Evolutionary conservation across 1,139 yeast genomes (phyloP).

Genomic region (Diutina neorugosa): DNA sequence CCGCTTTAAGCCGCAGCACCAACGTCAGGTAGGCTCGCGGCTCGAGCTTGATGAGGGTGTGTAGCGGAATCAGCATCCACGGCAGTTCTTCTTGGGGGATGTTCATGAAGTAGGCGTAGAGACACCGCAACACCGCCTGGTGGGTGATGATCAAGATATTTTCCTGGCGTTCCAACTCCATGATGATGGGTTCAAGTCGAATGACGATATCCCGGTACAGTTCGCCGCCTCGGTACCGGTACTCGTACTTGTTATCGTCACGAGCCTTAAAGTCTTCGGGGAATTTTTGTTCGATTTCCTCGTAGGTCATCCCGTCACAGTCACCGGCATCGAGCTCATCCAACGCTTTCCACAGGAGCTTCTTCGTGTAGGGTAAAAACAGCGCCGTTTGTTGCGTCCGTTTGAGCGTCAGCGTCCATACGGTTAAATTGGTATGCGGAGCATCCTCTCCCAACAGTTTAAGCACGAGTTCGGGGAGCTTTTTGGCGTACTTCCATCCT

Average conservation of each 20-base stretch:
- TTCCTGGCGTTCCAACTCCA: constrained; percentile 97
- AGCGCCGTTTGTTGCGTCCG: constrained; percentile 93
- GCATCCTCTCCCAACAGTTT: constrained; percentile 63
- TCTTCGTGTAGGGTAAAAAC: constrained; percentile 61
- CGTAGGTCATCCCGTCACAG: constrained; percentile 91
- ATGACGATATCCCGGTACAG: constrained; percentile 92
- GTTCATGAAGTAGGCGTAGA: constrained; percentile 96
- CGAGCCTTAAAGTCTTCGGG: constrained; percentile 95
- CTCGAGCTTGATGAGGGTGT: constrained; percentile 83
- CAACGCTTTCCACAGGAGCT: constrained; percentile 89
- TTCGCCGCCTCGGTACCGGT: constrained; percentile 94
- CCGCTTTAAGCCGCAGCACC: constrained; percentile 84
- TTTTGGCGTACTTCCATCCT: constrained; percentile 76
- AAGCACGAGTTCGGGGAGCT: constrained; percentile 66
- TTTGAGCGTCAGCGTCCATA: constrained; percentile 90
- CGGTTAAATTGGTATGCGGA: constrained; percentile 56
- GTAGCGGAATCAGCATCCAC: constrained; percentile 98
- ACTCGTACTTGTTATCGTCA: constrained; percentile 91
- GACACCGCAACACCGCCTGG: constrained; percentile 93
- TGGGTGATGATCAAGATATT: constrained; percentile 92
- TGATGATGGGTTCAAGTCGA: constrained; percentile 87
- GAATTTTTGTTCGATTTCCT: constrained; percentile 52
- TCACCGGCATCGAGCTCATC: constrained; percentile 98
- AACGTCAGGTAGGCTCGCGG: constrained; percentile 87
- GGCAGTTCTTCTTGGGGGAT: constrained; percentile 97